A percentile compares a stretch with the other conserved stretches of the same genome.
Evolutionary conservation across 257 asterid genomes (phyloP).

Genomic region (Fraxinus anomala): DNA sequence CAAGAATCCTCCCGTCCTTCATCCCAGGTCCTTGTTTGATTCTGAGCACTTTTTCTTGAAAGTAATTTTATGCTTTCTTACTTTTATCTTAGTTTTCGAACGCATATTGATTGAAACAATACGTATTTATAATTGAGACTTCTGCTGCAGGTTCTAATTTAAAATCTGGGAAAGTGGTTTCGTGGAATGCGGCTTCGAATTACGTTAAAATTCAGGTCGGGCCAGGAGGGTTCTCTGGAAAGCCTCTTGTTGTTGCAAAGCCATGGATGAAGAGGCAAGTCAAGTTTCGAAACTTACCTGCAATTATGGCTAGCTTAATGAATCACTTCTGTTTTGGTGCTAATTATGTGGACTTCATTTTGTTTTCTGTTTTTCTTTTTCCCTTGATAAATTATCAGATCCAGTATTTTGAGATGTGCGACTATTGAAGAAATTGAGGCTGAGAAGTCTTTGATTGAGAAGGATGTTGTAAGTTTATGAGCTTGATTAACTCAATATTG

Average conservation of each 20-base stretch:
- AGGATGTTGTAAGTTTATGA: constrained; percentile 61
- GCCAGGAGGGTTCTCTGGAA: constrained; percentile 43
- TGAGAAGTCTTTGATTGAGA: constrained; percentile 76
- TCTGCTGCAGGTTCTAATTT: constrained; percentile 47
- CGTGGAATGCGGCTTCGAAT: constrained; percentile 66
- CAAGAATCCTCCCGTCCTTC: constrained; percentile 40
- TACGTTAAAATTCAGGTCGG: constrained; percentile 57
- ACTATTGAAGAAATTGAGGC: constrained; percentile 89
- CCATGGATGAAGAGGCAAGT: constrained; percentile 52
- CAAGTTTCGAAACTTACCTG: constrained; percentile 3
- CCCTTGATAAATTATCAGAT: constrained; percentile 43
- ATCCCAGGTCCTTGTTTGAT: constrained; percentile 32
- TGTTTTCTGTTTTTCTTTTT: not conserved
- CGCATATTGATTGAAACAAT: not conserved
- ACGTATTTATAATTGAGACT: constrained; percentile 1
- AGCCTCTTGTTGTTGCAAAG: constrained; percentile 36
- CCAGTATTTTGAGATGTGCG: constrained; percentile 66
- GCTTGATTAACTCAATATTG: not conserved
- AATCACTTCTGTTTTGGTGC: not conserved
- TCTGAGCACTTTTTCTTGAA: not conserved
- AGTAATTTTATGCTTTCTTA: not conserved
- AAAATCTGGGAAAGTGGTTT: constrained; percentile 32
- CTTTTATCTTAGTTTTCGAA: not conserved
- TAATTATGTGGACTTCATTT: not conserved
- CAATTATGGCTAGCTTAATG: not conserved